Base-by-base conservation (phyloP, 345 rosid genomes). In the Limnanthes douglasii region DNA sequence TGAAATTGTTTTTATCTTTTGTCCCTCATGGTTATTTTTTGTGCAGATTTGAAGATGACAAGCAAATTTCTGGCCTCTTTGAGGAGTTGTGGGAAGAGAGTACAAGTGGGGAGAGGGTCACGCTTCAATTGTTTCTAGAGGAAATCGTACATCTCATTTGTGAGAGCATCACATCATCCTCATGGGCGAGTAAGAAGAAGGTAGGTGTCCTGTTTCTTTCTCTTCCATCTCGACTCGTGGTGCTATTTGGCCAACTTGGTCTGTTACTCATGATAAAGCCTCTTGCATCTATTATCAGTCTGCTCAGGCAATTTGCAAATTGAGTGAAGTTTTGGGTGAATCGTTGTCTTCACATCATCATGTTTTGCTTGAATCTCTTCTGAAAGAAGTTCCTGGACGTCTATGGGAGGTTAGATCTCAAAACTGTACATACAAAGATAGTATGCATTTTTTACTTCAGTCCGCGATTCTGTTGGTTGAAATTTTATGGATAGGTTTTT, bases 351-450 rank as follows among this genome's bases (percentile, higher is more conserved):
- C 83, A 25, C 46, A 61, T 52, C 69, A 78, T 45, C 56, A 33
- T 43, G 50, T 46, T 46, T 65, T 88, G 48, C 74, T 83, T 31
- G 56, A 66, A 8, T 66, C 80, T 50, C 77, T 83, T 22, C 40
- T 71, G 62, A 69, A 71, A 60, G 97, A 88, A 64, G 41, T 88
- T 51, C 97, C 83, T 21, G 93, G 95, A 46, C 93, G 80, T 36
- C 50, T 88, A 46, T 88, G 97, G 97, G 95, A 88, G 93, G 97
- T 86, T 40, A n/a, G n/a, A n/a, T n/a, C n/a, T n/a, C n/a, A n/a
- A n/a, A n/a, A n/a, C n/a, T n/a, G n/a, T n/a, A n/a, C n/a, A n/a
- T n/a, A n/a, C n/a, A n/a, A n/a, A n/a, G n/a, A n/a, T n/a, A n/a
- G n/a, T n/a, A n/a, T n/a, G n/a, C n/a, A n/a, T n/a, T n/a, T n/a